These are phyloP conservation scores for Schizosaccharomyces pombe DNA, from an alignment of 805 yeast species.

Conservation along the genomic window DNA sequence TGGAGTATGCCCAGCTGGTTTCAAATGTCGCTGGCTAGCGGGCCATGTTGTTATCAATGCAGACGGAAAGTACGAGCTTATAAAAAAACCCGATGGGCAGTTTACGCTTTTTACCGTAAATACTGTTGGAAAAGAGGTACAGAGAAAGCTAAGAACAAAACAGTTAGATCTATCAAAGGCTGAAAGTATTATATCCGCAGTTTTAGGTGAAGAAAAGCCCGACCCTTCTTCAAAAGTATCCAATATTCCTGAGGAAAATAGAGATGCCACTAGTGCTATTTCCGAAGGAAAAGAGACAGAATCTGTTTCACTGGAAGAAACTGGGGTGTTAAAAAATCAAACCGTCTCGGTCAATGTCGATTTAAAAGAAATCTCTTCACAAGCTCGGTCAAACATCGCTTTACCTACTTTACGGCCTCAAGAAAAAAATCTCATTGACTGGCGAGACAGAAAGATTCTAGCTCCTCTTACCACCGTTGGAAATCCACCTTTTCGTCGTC, in stretches of 20 bases:
- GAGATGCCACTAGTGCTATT: too few relatives aligned
- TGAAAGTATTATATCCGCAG: slow-evolving; percentile 26
- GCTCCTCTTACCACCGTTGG: slow-evolving; percentile 97
- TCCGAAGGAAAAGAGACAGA: too few relatives aligned
- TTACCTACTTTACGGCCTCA: slow-evolving; percentile 40
- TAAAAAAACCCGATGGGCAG: slow-evolving; percentile 21
- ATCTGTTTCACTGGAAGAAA: slow-evolving; percentile 27
- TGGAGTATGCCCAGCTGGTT: slow-evolving; percentile 82
- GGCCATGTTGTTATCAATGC: slow-evolving; percentile 30
- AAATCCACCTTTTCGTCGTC: slow-evolving; percentile 77
- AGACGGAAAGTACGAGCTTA: slow-evolving; percentile 21
- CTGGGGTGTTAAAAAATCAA: neutral
- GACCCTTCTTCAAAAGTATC: neutral
- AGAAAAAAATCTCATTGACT: slow-evolving; percentile 32
- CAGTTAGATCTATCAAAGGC: slow-evolving; percentile 35
- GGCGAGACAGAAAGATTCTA: slow-evolving; percentile 24
- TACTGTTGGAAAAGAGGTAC: slow-evolving; percentile 26
- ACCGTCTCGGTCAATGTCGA: too few relatives aligned
- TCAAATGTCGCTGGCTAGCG: slow-evolving; percentile 75
- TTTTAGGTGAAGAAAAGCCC: neutral
- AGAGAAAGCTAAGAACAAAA: slow-evolving; percentile 33
- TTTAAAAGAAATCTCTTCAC: neutral
- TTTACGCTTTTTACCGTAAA: slow-evolving; percentile 35
- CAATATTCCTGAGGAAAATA: slow-evolving; percentile 21
- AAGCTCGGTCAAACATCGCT: slow-evolving; percentile 13